Evolutionary conservation across 106 monocot species (phyloP), one percentile per base, ranked within the genome.

Genomic region (Acorus gramineus): DNA sequence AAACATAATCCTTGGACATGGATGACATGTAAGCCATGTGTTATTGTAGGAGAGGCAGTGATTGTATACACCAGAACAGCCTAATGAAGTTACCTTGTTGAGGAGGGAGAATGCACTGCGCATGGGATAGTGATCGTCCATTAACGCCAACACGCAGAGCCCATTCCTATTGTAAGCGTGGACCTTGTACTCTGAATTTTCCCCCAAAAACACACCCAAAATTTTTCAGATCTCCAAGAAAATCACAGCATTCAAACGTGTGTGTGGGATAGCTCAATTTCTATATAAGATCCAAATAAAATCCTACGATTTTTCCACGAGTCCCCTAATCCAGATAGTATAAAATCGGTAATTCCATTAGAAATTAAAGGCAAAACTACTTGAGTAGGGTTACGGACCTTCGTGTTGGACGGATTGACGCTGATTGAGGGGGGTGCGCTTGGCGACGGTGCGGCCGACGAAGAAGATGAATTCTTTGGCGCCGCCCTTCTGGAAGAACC

Each of bases 111-210:
- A 89, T 54, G 93, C 89, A 86, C 89, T 93, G 69, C 89, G 70
- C 52, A 93, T 81, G 53, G 93, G 93, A 69, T 93, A 93, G 66
- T 93, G 78, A 71, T 89, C 93, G 75, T 93, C 93, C 89, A 77
- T 86, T 57, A 93, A 89, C 68, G 93, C 78, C 57, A 93, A 44
- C 4, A 74, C 89, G 77, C 89, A 89, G 10, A 89, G 78, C 12
- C 93, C 93, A 74, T 89, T 86, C 73, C 83, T 83, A 60, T 89
- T 89, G 78, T 93, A 86, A 51, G 83, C 85, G 52, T 89, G 89
- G 62, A 93, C 85, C 79, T 86, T 93, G 66, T 89, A 93, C 69
- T 93, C 93, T 93, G 69, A 69, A 80, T 69, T 52, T 50, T 10
- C 53, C 28, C 28, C 28, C 28, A 28, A 28, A 28, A 28, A 28